A percentile compares a stretch with the other conserved stretches of the same genome.
Conservation (phyloP, 1,284 basidiomycete genomes). For the Phlebopus sp. region DNA sequence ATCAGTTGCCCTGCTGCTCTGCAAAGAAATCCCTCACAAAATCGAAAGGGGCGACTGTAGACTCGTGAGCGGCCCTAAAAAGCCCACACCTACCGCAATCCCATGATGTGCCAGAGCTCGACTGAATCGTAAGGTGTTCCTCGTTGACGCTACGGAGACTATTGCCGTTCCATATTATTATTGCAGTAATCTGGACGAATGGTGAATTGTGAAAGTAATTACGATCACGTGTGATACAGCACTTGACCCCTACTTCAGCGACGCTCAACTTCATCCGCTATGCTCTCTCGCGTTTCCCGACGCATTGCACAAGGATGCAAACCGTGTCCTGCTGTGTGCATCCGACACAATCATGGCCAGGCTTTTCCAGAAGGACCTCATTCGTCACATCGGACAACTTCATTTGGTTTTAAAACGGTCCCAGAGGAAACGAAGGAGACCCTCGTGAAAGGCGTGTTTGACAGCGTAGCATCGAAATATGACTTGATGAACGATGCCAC, state of each 20-base stretch:
- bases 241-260: too few species aligned
- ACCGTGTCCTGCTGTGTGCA: slow-evolving; percentile 8
- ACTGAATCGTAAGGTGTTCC: not conserved
- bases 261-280: slow-evolving; percentile 5
- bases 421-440: slow-evolving; percentile 75
- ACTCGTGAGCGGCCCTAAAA: too few species aligned
- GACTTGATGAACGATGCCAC: slow-evolving; percentile 99
- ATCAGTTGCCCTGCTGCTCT: too few species aligned
- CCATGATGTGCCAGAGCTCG: too few species aligned
- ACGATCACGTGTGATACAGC: too few species aligned
- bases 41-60: too few species aligned
- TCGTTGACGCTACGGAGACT: too few species aligned
- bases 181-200: too few species aligned
- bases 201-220: too few species aligned
- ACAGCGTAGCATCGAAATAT: slow-evolving; percentile 94
- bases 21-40: too few species aligned
- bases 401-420: slow-evolving; percentile 91
- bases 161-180: too few species aligned
- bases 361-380: slow-evolving; percentile 9
- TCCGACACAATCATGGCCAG: slow-evolving; percentile 25
- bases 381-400: slow-evolving; percentile 53
- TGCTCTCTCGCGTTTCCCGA: slow-evolving; percentile 19
- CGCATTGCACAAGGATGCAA: slow-evolving; percentile 16
- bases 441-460: slow-evolving; percentile 90
- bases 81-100: too few species aligned